Evolutionary conservation across 176 grass and related monocot species (phyloP).

Genomic region (Rhipidocladum racemiflorum): DNA sequence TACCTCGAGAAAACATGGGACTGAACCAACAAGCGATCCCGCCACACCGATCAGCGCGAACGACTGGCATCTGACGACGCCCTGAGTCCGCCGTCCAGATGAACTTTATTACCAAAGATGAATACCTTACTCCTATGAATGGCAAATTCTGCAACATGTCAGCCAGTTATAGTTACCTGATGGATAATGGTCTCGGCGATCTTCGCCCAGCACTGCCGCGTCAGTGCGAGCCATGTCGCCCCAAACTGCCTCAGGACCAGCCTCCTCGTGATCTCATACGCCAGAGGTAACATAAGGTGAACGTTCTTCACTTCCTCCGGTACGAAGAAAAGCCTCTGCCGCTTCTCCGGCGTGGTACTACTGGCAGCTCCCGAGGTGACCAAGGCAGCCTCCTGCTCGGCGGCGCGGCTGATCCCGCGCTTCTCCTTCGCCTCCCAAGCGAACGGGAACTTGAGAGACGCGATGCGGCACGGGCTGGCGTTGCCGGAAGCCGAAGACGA

Average conservation of each 20-base stretch:
- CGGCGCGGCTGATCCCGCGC: not conserved
- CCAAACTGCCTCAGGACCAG: constrained; percentile 24
- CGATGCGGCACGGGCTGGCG: not conserved
- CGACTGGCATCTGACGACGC: constrained; percentile 52
- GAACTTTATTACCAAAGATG: not conserved
- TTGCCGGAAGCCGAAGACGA: not conserved
- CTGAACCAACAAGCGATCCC: constrained; percentile 72
- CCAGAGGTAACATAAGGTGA: constrained; percentile 30
- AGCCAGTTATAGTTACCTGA: constrained; percentile 29
- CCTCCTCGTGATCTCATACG: constrained; percentile 43
- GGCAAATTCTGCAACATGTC: not conserved
- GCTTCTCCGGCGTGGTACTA: constrained; percentile 8
- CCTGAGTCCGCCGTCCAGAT: constrained; percentile 33
- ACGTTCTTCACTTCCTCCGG: not conserved
- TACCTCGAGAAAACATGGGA: constrained; percentile 87
- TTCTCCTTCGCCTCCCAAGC: not conserved
- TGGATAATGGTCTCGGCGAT: constrained; percentile 47
- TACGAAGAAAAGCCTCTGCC: not conserved
- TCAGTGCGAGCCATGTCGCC: not conserved
- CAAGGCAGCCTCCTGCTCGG: constrained; percentile 25
- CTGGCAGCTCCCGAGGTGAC: constrained; percentile 22
- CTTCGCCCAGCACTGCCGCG: constrained; percentile 25
- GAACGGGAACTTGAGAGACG: constrained; percentile 41
- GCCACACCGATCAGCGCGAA: constrained; percentile 74
- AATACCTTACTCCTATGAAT: not conserved